Conservation (phyloP, 768 basidiomycete species). For the Panellus pusillus region DNA sequence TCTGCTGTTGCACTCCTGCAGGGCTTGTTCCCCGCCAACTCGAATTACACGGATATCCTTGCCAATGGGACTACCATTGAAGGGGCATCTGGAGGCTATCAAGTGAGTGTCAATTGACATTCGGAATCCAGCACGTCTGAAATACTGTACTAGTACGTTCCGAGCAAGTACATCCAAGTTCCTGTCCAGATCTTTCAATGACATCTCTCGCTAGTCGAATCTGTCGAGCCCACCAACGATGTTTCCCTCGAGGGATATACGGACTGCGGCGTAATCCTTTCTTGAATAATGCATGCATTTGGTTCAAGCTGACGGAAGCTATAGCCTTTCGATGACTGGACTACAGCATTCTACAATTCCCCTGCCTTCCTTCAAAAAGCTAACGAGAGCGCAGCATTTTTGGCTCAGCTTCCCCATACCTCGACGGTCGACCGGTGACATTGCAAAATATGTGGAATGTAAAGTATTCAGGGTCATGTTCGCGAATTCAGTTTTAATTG, state of each 20-base stretch:
- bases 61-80: slow-evolving; percentile 62
- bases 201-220: slow-evolving; percentile 45
- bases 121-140: neutral
- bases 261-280: slow-evolving; percentile 49
- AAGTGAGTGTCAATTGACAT: slow-evolving; percentile 28
- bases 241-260: slow-evolving; percentile 68
- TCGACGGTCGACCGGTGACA: slow-evolving; percentile 53
- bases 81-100: slow-evolving; percentile 68
- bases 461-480: neutral
- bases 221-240: slow-evolving; percentile 61
- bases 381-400: slow-evolving; percentile 46
- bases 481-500: neutral
- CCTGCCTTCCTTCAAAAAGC: slow-evolving; percentile 46
- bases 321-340: slow-evolving; percentile 51
- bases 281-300: slow-evolving; percentile 2
- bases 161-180: slow-evolving; percentile 31
- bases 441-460: slow-evolving; percentile 50
- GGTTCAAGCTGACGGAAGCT: neutral
- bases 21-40: slow-evolving; percentile 60
- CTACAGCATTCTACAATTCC: slow-evolving; percentile 56
- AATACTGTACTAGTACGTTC: slow-evolving; percentile 31
- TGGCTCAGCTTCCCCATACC: slow-evolving; percentile 48
- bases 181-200: slow-evolving; percentile 7
- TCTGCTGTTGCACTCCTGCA: slow-evolving; percentile 69
- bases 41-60: slow-evolving; percentile 49